Evolutionary conservation across 768 basidiomycete genomes (phyloP).

Genomic region (Coprinellus aureogranulatus): DNA sequence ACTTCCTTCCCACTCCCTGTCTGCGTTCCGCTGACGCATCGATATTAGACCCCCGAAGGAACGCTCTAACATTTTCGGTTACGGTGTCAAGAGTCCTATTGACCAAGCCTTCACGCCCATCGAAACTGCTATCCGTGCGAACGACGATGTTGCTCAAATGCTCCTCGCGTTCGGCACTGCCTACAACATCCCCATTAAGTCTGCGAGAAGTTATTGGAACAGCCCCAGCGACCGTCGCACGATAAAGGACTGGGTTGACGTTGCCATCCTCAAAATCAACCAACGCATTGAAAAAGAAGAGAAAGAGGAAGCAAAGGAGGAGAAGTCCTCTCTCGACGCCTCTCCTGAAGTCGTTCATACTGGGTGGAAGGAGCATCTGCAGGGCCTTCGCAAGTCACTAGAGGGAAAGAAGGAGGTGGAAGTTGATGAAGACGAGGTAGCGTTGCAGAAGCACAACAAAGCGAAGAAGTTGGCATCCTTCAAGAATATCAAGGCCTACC

Average conservation of each 20-base stretch:
- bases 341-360: not conserved
- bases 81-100: slow-evolving; percentile 24
- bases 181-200: slow-evolving; percentile 30
- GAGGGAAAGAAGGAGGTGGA: not conserved
- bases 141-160: slow-evolving; percentile 38
- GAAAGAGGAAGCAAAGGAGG: not conserved
- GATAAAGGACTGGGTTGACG: slow-evolving; percentile 40
- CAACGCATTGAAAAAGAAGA: slow-evolving; percentile 22
- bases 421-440: not conserved
- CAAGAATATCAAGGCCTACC: slow-evolving; percentile 29
- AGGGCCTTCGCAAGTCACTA: not conserved
- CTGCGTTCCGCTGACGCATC: not conserved
- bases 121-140: slow-evolving; percentile 33
- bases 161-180: slow-evolving; percentile 38
- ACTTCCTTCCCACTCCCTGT: not conserved
- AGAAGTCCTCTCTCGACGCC: not conserved
- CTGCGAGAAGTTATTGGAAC: slow-evolving; percentile 17
- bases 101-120: slow-evolving; percentile 29
- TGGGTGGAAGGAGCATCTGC: slow-evolving; percentile 13
- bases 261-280: slow-evolving; percentile 22
- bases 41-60: slow-evolving; percentile 12
- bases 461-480: slow-evolving; percentile 16
- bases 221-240: slow-evolving; percentile 20
- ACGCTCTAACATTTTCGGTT: slow-evolving; percentile 18
- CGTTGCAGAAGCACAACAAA: slow-evolving; percentile 6